These are phyloP conservation scores for Helicostylum pulchrum DNA, from an alignment of 192 early-diverging fungal species.

Conservation along the genomic window DNA sequence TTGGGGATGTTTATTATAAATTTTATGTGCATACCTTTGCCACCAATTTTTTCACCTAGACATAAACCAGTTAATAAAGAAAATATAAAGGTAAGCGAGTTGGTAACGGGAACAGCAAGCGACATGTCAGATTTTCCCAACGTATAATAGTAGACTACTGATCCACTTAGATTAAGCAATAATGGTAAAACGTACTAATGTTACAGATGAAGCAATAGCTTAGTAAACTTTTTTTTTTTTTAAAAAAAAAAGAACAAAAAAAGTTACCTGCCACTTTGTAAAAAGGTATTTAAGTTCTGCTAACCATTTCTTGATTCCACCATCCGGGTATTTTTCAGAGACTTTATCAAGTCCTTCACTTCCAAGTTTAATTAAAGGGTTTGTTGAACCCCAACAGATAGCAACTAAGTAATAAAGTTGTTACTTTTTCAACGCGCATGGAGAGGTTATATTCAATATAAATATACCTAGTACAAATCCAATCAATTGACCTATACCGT, in stretches of 20 bases:
- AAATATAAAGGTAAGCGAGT: conserved; percentile 85
- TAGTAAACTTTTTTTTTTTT: no score
- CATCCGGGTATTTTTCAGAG: conserved; percentile 30
- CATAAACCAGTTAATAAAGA: conserved; percentile 76
- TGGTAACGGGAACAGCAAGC: conserved; percentile 88
- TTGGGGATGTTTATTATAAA: background rate
- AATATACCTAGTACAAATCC: conserved; percentile 23
- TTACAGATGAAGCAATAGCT: background rate
- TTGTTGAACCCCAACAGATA: conserved; percentile 94
- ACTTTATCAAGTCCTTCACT: conserved; percentile 77
- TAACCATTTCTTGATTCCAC: conserved; percentile 54
- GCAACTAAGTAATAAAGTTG: conserved; percentile 48
- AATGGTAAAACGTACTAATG: conserved; percentile 79
- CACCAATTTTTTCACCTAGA: conserved; percentile 75
- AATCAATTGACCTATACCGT: conserved; percentile 12
- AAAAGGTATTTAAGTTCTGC: conserved; percentile 74
- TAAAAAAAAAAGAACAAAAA: background rate
- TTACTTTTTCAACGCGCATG: no score
- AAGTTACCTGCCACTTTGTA: conserved; percentile 77
- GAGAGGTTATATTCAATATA: background rate
- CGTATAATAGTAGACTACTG: conserved; percentile 90
- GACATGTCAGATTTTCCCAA: conserved; percentile 84
- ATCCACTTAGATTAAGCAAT: conserved; percentile 86
- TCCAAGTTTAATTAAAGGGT: conserved; percentile 92
- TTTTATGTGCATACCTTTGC: conserved; percentile 41